These are phyloP conservation scores for Fragaria nilgerrensis DNA, from an alignment of 306 rosid genomes.

Conservation along the genomic window DNA sequence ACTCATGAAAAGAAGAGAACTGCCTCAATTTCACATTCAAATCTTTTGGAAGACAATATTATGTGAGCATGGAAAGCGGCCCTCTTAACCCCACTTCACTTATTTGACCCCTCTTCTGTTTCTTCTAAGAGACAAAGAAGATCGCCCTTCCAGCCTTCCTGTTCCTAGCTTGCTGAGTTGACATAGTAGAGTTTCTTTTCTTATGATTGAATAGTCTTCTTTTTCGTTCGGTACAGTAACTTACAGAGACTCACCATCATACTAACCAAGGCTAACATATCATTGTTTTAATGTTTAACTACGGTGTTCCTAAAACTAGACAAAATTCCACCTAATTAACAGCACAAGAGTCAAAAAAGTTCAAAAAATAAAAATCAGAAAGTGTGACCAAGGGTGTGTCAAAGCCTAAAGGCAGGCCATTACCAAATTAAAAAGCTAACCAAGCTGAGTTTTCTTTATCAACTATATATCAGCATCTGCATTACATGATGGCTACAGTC, in stretches of 20 bases:
- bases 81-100: neutral
- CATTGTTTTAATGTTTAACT: too few species aligned
- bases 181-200: neutral
- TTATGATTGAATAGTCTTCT: neutral
- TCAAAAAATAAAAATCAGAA: neutral
- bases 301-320: neutral
- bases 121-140: neutral
- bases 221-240: neutral
- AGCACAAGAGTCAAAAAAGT: neutral
- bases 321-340: neutral
- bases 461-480: neutral
- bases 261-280: neutral
- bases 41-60: neutral
- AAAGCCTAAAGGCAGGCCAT: neutral
- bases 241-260: neutral
- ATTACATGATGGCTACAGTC: neutral
- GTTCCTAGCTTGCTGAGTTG: neutral
- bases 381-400: neutral
- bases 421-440: neutral
- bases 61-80: neutral
- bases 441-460: neutral
- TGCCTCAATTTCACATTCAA: neutral
- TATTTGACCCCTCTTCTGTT: neutral
- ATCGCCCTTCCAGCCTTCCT: neutral
- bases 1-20: neutral